Base-by-base conservation (phyloP, 2,329 filamentous ascomycete species). In the Claviceps capensis region DNA sequence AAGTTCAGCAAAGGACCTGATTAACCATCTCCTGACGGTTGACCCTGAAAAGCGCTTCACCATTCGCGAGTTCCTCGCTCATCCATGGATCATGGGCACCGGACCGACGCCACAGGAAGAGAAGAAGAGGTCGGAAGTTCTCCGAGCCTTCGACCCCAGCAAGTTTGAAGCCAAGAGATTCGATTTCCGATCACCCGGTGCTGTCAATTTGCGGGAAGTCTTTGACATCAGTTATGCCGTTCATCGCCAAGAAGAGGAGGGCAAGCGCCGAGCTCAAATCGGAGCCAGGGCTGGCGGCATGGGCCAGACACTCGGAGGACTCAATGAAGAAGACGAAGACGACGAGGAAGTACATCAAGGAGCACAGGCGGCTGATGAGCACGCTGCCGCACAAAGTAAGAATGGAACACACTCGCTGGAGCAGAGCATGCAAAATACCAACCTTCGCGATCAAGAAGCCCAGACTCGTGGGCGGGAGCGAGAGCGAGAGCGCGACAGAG, bases 211-310 rank as follows among this genome's bases (percentile, higher is more conserved):
- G 13, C 88, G 93, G 54, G 93, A 98, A 68, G 90, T 97, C 2
- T 98, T 98, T 59, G 93, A 98, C 62, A 91, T 98, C 48, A 85
- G 88, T n/a, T 98, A 98, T 62, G 91, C 93, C 8, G 93, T 98
- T 8, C 93, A 97, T 65, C 78, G 93, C 47, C 89, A 97, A 67
- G 93, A 97, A 68, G 93, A 98, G 65, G 93, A 97, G 68, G 84
- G 82, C 61, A 97, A 96, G 72, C 83, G 89, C 51, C 81, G 88
- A 57, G 95, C 94, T 68, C 87, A 94, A 63, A 78, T 90, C 60
- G 78, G 78, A 73, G 79, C 70, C 75, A 90, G 74, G 78, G 85
- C 60, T 74, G 85, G 72, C 74, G 85, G 72, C 66, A 83, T 62
- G 70, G 82, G 62, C 1, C 75, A 57, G 56, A 69, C 58, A 63